A percentile compares a stretch with the other conserved stretches of the same genome.
Conservation (phyloP, 2,329 filamentous ascomycete genomes). For the Beauveria medogensis region DNA sequence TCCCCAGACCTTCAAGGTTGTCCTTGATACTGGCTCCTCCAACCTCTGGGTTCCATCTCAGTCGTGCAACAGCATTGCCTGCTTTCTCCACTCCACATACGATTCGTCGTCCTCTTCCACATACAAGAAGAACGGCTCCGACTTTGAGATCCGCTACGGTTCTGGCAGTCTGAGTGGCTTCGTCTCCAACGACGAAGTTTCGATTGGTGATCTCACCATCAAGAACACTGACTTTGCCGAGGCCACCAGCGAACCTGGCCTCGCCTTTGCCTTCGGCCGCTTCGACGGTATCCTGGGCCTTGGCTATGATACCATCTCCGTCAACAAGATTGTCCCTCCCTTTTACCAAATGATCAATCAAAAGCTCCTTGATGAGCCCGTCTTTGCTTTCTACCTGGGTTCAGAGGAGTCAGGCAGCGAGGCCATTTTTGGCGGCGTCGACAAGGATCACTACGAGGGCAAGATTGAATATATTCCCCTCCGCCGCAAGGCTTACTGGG, state of each 20-base stretch:
- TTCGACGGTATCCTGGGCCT: conserved; percentile 97
- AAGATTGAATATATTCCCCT: conserved; percentile 90
- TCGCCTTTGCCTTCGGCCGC: conserved; percentile 94
- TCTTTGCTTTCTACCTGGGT: conserved; percentile 95
- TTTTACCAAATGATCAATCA: conserved; percentile 96
- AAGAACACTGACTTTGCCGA: conserved; percentile 93
- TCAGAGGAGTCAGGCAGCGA: conserved; percentile 68
- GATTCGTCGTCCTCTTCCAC: conserved; percentile 82
- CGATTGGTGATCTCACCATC: conserved; percentile 82
- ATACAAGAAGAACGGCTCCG: conserved; percentile 87
- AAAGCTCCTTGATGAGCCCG: conserved; percentile 78
- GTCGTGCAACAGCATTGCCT: conserved; percentile 89
- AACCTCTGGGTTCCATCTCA: conserved; percentile 97
- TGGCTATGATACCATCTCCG: conserved; percentile 92
- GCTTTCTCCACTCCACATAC: conserved; percentile 96
- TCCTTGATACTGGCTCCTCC: conserved; percentile 96
- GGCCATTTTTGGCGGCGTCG: conserved; percentile 81
- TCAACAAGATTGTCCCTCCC: conserved; percentile 87
- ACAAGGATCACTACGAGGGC: conserved; percentile 72
- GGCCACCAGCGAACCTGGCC: conserved; percentile 87
- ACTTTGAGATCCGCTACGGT: conserved; percentile 91
- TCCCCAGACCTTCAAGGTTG: conserved; percentile 93
- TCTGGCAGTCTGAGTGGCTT: conserved; percentile 91
- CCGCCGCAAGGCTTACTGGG: conserved; percentile 99
- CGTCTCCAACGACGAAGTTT: conserved; percentile 78